Evolutionary conservation across 2,329 filamentous ascomycete genomes (phyloP), one percentile per base, ranked within the genome.

Genomic region (Periconia sp.): DNA sequence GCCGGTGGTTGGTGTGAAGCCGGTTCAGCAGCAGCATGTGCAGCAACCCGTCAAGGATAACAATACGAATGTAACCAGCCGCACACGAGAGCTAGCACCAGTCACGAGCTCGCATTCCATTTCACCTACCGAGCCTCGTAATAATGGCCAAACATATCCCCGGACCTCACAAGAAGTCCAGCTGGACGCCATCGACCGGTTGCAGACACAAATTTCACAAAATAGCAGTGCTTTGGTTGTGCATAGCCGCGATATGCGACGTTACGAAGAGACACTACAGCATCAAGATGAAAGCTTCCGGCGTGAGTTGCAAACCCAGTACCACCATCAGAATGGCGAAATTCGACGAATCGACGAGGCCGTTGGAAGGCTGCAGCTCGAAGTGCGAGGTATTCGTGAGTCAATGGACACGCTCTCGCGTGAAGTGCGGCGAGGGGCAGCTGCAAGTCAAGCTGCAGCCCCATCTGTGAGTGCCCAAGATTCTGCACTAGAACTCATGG

Each of bases 141-240:
- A 52, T 19, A 70, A 71, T 49, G 65, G 65, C 27, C 61, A 66
- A 20, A 56, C 55, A 15, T 72, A 71, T 45, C 70, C 72, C 47
- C 61, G 61, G 10, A 53, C 66, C 17, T 59, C 64, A 17, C 60
- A 59, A 15, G 65, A 72, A 11, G 66, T 74, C 19, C 55, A 67
- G 18, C 64, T 74, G 17, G 75, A 77, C 54, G 75, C 75, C 45
- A 70, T 79, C 57, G 64, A 74, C 41, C 75, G 77, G 14, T 61
- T 81, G 41, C 78, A 81, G 59, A 75, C 75, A n/a, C 78, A 81
- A 56, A 74, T 79, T 27, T 75, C 77, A 11, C 74, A 76, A 57
- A 79, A 79, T 60, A 77, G 76, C 45, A 64, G 68, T 40, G 68
- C 68, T 1, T 58, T 75, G 19, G 64, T 64, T 33, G 63, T 65